phyloP scores from a whole-genome alignment of 106 monocot genomes.

The Triglochin maritima region DNA sequence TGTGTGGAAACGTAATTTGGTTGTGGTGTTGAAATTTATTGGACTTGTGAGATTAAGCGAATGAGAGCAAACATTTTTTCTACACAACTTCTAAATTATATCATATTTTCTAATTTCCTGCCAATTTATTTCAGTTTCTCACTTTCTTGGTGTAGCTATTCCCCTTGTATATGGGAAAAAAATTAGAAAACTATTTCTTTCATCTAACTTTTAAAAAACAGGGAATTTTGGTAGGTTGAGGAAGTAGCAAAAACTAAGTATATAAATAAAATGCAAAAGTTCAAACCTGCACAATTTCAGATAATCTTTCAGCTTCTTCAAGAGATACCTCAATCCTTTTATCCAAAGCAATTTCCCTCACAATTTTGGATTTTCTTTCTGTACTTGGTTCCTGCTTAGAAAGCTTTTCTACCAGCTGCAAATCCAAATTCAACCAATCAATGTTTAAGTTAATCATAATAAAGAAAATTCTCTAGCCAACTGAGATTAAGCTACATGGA shows the following conservation, averaged over 20 bases:
- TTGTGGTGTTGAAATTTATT: too few relatives aligned
- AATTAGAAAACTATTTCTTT: not conserved
- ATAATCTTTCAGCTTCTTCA: not conserved
- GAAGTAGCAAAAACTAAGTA: not conserved
- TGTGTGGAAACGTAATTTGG: too few relatives aligned
- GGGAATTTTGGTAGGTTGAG: not conserved
- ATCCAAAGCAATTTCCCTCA: conserved; percentile 1
- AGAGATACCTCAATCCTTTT: not conserved
- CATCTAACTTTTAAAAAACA: not conserved
- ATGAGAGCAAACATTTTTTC: too few relatives aligned
- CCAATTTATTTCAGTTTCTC: not conserved
- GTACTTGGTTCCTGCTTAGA: not conserved
- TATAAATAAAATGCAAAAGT: not conserved
- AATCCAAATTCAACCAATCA: not conserved
- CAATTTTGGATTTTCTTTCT: not conserved
- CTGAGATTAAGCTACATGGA: too few relatives aligned
- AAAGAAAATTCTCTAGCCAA: too few relatives aligned
- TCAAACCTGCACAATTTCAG: not conserved
- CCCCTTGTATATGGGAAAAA: too few relatives aligned
- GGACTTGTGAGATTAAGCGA: too few relatives aligned
- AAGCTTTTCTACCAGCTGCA: conserved; percentile 9
- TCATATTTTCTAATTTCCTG: not conserved
- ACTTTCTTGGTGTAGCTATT: not conserved
- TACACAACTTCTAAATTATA: not conserved
- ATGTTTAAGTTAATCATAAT: too few relatives aligned